Percentiles rank a stretch among this genome's conserved stretches.
Conservation (phyloP, 2,329 filamentous ascomycete species). For the Penicillium paneum region DNA sequence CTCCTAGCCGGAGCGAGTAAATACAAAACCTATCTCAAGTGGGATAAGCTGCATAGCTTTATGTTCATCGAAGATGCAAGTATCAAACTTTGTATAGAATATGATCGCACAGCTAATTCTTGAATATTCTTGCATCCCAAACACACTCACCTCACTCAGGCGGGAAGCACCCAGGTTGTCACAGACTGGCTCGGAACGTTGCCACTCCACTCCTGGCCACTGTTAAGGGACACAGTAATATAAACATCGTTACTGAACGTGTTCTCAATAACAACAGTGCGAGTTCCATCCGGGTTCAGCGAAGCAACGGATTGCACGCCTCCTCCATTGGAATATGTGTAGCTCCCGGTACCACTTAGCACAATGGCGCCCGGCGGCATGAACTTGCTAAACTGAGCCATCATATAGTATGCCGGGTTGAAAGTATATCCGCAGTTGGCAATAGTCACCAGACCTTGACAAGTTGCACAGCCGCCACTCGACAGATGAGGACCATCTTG, state of each 20-base stretch:
- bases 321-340: constrained; percentile 39
- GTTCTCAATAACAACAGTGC: constrained; percentile 50
- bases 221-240: constrained; percentile 29
- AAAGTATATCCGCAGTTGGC: constrained; percentile 44
- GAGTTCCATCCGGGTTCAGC: constrained; percentile 47
- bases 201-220: constrained; percentile 28
- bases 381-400: constrained; percentile 53
- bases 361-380: constrained; percentile 48
- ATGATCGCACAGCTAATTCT: neutral
- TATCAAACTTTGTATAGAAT: neutral
- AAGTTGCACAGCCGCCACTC: constrained; percentile 28
- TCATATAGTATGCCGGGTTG: constrained; percentile 53
- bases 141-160: neutral
- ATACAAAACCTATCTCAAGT: neutral
- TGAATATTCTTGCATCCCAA: neutral
- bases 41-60: neutral
- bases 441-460: constrained; percentile 28
- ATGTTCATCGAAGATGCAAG: neutral
- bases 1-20: neutral
- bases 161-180: constrained; percentile 30
- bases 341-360: constrained; percentile 45
- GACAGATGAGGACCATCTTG: constrained; percentile 28
- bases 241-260: constrained; percentile 48
- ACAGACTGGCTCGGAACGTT: constrained; percentile 29
- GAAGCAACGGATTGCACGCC: constrained; percentile 47